phyloP scores from a whole-genome alignment of 768 basidiomycete species.

The Suillus brevipes region DNA sequence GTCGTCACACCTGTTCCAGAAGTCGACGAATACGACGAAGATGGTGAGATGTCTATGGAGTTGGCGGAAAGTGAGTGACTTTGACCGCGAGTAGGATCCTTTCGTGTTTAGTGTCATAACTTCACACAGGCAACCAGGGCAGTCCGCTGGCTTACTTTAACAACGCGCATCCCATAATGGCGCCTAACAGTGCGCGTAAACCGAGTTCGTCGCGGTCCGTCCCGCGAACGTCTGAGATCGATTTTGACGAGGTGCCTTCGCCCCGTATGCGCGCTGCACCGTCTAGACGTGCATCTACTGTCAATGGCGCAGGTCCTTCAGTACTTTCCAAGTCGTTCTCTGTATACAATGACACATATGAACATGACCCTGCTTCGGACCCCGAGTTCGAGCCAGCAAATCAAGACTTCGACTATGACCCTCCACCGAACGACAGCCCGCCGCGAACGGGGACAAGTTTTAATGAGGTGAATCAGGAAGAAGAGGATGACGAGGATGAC shows the following conservation, averaged over 20 bases:
- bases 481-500: constrained; percentile 40
- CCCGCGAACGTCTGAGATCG: constrained; percentile 51
- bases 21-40: constrained; percentile 46
- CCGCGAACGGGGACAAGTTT: constrained; percentile 40
- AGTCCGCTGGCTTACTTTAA: constrained; percentile 39
- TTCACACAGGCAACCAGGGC: constrained; percentile 27
- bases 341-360: background rate
- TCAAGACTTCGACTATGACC: constrained; percentile 29
- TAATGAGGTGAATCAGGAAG: constrained; percentile 49
- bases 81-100: background rate
- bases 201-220: constrained; percentile 46
- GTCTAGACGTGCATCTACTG: constrained; percentile 31
- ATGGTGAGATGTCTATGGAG: constrained; percentile 81
- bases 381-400: constrained; percentile 31
- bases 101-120: constrained; percentile 7
- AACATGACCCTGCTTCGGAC: constrained; percentile 22
- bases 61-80: constrained; percentile 62
- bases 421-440: constrained; percentile 25
- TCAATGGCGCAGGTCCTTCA: constrained; percentile 38
- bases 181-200: constrained; percentile 38
- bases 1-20: constrained; percentile 32
- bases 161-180: constrained; percentile 35
- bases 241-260: constrained; percentile 66
- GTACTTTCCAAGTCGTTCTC: constrained; percentile 31
- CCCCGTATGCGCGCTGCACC: constrained; percentile 40